A percentile compares a stretch with the other conserved stretches of the same genome.
Evolutionary conservation across 1,284 basidiomycete genomes (phyloP).

Genomic region (Takashimella tepidaria): DNA sequence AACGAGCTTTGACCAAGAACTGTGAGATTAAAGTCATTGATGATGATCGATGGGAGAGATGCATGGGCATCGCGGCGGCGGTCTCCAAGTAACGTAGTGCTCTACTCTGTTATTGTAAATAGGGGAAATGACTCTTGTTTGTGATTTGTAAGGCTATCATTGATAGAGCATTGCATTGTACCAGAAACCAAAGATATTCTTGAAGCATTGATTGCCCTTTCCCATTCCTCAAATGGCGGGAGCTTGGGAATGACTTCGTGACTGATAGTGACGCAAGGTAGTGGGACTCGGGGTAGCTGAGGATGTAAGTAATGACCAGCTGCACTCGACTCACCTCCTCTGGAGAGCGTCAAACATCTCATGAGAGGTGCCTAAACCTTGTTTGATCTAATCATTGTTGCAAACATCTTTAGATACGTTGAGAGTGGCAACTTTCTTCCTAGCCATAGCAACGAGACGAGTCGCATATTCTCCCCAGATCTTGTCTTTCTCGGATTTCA

Average conservation of each 20-base stretch:
- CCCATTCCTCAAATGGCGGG: not conserved
- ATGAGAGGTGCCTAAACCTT: not conserved
- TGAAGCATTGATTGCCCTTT: not conserved
- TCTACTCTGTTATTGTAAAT: too few relatives aligned
- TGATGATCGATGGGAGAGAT: constrained; percentile 22
- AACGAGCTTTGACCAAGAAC: constrained; percentile 14
- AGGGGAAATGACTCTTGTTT: too few relatives aligned
- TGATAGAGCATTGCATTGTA: not conserved
- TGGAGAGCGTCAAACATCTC: not conserved
- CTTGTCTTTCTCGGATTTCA: not conserved
- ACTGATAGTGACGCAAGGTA: not conserved
- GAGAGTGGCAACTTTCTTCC: not conserved
- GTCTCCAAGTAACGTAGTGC: too few relatives aligned
- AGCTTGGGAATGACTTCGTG: not conserved
- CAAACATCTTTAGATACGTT: not conserved
- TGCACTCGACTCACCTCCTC: not conserved
- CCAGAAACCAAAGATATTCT: not conserved
- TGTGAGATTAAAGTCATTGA: constrained; percentile 14
- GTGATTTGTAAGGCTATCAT: too few relatives aligned
- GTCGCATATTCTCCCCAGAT: not conserved
- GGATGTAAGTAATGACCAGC: too few relatives aligned
- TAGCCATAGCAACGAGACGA: not conserved
- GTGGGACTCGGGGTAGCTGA: not conserved
- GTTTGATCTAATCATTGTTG: not conserved
- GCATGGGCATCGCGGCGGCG: constrained; percentile 14